Base-by-base conservation (phyloP, 495 filamentous ascomycete species). In the Hypoxylon rickii region DNA sequence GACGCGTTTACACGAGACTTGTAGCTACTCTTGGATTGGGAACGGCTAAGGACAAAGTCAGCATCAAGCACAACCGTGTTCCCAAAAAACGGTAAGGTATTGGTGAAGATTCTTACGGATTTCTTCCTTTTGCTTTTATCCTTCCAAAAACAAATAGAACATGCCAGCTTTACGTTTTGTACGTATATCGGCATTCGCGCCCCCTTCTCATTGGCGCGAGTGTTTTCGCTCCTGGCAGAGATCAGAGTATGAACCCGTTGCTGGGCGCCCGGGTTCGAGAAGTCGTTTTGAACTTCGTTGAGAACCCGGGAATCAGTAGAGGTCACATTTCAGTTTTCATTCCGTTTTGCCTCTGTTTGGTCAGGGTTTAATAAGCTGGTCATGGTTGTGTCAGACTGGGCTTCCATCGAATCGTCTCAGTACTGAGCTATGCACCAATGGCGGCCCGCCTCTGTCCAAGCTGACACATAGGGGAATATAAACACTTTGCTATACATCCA, bases 231-330 rank as follows among this genome's bases (percentile, higher is more conserved):
- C 58, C 68, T 71, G 73, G 73, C 73, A 71, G 24, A 73, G 71
- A 76, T 63, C 24, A 58, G 66, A 51, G 22, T 55, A 61, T 33
- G 57, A 60, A 71, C 75, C 72, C 73, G 58, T 73, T 76, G 73
- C 75, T 78, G 73, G 74, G 74, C 74, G 70, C 75, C 75, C 68
- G 65, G 60, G 62, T 73, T 71, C 50, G 71, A 78, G 73, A 72
- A 61, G 58, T 73, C 74, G 73, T 76, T 62, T 74, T 76, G 73
- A 61, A 64, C 51, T 51, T 73, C 68, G 21, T 67, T 59, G 75
- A 76, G 53, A 75, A 62, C 61, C 46, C 65, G 73, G 73, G 74
- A 76, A 78, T 76, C 73, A 76, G 73, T 72, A 70, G 75, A 76
- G 73, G 73, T 74, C 65, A 78, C 75, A 78, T 74, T 32, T 44